These are phyloP conservation scores for Amanita brunnescens DNA, from an alignment of 768 basidiomycete genomes.

Conservation along the genomic window DNA sequence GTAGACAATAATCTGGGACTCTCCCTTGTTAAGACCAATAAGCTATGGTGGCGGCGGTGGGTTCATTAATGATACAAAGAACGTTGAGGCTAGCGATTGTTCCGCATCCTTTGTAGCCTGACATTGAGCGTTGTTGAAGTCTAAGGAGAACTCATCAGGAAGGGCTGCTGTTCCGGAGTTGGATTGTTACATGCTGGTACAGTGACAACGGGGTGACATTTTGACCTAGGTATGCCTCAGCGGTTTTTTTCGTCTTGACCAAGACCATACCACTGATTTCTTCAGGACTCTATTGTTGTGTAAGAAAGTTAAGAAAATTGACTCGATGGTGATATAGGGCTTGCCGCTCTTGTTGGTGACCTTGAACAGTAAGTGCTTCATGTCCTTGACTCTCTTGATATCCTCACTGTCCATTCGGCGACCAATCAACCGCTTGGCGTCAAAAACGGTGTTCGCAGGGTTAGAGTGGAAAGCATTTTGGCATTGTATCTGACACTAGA, in stretches of 20 bases:
- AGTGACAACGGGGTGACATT: slow-evolving; percentile 94
- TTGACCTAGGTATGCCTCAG: slow-evolving; percentile 94
- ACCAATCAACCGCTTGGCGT: slow-evolving; percentile 93
- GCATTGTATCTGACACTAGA: slow-evolving; percentile 84
- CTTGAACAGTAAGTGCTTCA: slow-evolving; percentile 89
- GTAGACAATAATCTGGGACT: slow-evolving; percentile 95
- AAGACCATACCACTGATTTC: slow-evolving; percentile 96
- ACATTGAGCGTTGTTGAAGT: slow-evolving; percentile 99
- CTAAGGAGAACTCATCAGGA: slow-evolving; percentile 24
- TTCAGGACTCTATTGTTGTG: slow-evolving; percentile 64
- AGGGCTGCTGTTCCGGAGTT: background rate
- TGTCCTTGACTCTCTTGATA: slow-evolving; percentile 69
- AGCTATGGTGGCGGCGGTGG: slow-evolving; percentile 94
- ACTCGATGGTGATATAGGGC: slow-evolving; percentile 63
- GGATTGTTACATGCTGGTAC: slow-evolving; percentile 76
- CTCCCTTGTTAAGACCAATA: slow-evolving; percentile 96
- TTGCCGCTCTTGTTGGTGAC: slow-evolving; percentile 72
- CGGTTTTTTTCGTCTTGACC: slow-evolving; percentile 98
- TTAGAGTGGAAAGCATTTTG: slow-evolving; percentile 94
- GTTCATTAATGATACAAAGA: slow-evolving; percentile 97
- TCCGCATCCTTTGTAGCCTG: slow-evolving; percentile 99
- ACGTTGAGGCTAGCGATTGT: slow-evolving; percentile 91
- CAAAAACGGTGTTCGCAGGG: slow-evolving; percentile 90
- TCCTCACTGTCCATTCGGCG: slow-evolving; percentile 77
- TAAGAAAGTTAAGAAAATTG: background rate